Percentiles rank a stretch among this genome's conserved stretches.
Conservation (phyloP, 495 filamentous ascomycete genomes). For the Aspergillus hancockii region DNA sequence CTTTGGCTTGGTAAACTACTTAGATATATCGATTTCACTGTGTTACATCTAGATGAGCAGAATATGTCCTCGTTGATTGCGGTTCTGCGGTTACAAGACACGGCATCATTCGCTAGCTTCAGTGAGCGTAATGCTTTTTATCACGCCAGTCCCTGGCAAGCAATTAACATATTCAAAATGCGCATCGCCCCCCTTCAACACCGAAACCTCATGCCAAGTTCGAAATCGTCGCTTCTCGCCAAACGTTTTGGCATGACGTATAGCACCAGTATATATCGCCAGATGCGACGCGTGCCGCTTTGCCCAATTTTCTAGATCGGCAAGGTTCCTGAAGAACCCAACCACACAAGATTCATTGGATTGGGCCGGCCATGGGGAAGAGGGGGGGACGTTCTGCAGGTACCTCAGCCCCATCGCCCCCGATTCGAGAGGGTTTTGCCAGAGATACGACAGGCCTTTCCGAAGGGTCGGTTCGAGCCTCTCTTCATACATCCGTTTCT, state of each 20-base stretch:
- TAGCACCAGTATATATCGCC: constrained; percentile 23
- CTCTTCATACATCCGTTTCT: constrained; percentile 11
- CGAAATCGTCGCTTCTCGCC: constrained; percentile 20
- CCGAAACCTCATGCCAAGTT: constrained; percentile 29
- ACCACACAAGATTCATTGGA: constrained; percentile 23
- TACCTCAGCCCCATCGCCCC: constrained; percentile 19
- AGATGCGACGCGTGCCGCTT: constrained; percentile 23
- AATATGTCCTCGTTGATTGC: no score
- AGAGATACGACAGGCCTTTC: constrained; percentile 18
- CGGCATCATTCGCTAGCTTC: background rate
- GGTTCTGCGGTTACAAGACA: no score
- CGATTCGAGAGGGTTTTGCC: constrained; percentile 10
- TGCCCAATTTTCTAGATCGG: constrained; percentile 23
- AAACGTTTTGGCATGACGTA: constrained; percentile 21
- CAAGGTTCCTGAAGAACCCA: constrained; percentile 22
- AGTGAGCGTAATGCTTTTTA: background rate
- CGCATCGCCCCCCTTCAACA: constrained; percentile 21
- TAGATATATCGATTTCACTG: no score
- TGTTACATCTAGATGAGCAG: no score
- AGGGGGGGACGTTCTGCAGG: constrained; percentile 4
- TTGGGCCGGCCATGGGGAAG: background rate
- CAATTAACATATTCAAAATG: constrained; percentile 30
- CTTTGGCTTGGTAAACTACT: no score
- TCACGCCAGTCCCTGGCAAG: constrained; percentile 17
- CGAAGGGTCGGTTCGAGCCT: constrained; percentile 18